phyloP scores from a whole-genome alignment of 2,329 filamentous ascomycete species.

The Pseudopithomyces chartarum region DNA sequence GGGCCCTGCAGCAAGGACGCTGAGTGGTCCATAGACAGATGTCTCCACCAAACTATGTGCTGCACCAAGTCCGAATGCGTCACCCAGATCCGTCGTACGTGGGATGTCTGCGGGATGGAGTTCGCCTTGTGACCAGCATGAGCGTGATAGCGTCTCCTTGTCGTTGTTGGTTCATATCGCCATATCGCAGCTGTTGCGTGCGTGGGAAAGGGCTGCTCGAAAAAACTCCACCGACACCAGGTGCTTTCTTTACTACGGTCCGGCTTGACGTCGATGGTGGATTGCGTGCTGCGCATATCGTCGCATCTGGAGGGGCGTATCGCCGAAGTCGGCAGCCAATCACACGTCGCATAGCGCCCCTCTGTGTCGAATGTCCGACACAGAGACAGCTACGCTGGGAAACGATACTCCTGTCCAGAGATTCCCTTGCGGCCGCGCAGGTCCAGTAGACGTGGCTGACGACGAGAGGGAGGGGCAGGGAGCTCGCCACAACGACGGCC shows the following conservation, averaged over 20 bases:
- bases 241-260: background rate
- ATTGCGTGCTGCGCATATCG: background rate
- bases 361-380: background rate
- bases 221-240: background rate
- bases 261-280: background rate
- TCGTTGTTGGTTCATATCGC: background rate
- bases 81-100: background rate
- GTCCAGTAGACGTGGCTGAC: no score
- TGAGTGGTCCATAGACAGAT: background rate
- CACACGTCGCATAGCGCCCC: background rate
- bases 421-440: no score
- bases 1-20: background rate
- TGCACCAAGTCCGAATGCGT: constrained; percentile 5
- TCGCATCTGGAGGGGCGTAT: constrained; percentile 1
- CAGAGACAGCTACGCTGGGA: background rate
- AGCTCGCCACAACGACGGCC: no score
- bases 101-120: background rate
- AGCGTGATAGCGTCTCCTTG: background rate
- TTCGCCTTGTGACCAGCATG: background rate
- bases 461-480: no score
- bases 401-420: background rate
- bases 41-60: background rate
- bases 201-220: background rate
- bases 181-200: background rate
- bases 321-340: constrained; percentile 5